A percentile compares a stretch with the other conserved stretches of the same genome.
These are phyloP conservation scores for Bretschneidera sinensis DNA, from an alignment of 345 rosid species.

Conservation along the genomic window DNA sequence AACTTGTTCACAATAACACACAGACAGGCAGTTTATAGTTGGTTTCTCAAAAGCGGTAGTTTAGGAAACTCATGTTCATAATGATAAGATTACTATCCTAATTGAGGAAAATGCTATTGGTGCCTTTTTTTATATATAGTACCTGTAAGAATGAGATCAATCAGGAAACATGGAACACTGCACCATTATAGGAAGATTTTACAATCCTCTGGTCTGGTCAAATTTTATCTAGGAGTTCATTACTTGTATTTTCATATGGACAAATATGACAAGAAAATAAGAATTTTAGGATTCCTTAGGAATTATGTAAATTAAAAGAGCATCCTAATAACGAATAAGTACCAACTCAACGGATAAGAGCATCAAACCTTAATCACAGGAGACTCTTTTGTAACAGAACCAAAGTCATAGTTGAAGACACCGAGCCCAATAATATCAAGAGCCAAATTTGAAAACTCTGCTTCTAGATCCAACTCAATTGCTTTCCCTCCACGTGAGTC, in stretches of 20 bases:
- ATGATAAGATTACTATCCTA: no score
- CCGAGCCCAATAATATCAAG: conserved; percentile 96
- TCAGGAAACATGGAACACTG: neutral
- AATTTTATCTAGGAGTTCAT: no score
- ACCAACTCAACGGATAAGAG: neutral
- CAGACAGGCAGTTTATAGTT: no score
- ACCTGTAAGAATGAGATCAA: neutral
- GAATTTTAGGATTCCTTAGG: no score
- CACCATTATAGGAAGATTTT: no score
- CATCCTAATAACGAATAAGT: neutral
- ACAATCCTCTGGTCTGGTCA: no score
- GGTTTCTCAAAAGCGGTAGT: no score
- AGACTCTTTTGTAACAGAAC: conserved; percentile 90
- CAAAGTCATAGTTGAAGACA: conserved; percentile 87
- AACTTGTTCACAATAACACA: no score
- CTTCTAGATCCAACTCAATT: conserved; percentile 82
- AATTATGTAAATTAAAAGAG: neutral
- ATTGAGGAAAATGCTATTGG: neutral
- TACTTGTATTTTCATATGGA: no score
- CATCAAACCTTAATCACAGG: conserved; percentile 79
- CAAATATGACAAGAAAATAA: no score
- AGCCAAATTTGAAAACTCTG: conserved; percentile 91
- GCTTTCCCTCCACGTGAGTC: conserved; percentile 29
- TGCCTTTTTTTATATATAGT: neutral
- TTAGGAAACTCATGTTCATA: no score